Base-by-base conservation (phyloP, 2,329 filamentous ascomycete species). In the Lasiodiplodia sp. region DNA sequence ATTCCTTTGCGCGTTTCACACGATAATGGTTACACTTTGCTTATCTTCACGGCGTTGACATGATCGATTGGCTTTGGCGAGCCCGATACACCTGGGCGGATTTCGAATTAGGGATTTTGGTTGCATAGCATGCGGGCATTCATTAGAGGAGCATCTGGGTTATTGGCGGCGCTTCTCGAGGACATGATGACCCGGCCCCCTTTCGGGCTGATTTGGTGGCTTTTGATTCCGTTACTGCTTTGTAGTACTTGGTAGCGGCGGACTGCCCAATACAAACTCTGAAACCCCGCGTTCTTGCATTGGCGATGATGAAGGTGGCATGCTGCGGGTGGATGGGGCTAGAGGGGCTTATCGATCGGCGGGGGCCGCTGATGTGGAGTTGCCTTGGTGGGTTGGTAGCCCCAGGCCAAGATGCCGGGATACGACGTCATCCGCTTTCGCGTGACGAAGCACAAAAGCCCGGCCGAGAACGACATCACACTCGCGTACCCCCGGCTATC, bases 81-180 rank as follows among this genome's bases (percentile, higher is more conserved):
- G 49, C 25, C 10, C 57, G 11, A n/a, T 21, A 47, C 44, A 51
- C 58, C 25, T 38, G n/a, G 58, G 25, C 25, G 58, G 58, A 12
- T 18, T 52, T 64, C 47, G 60, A 34, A 44, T 57, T 53, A 18
- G 67, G 52, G 11, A 52, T 38, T 58, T 47, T 47, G n/a, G 44
- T 53, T 44, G 68, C 55, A 66, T 66, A 47, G 68, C 40, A 40
- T 55, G 25, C 38, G 57, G 56, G 57, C 64, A 67, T 68, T 70
- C 69, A 70, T 47, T 67, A 70, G 69, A 70, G 66, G 66, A 70
- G 69, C 68, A 55, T 67, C 49, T 68, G 34, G 56, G 56, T 52
- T 64, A 25, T 23, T 25, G 67, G 57, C 34, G 66, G 65, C 60
- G 69, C 67, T 70, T 69, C 67, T 70, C 63, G 69, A 69, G 62